Evolutionary conservation across 2,329 filamentous ascomycete species (phyloP).

Genomic region (Fusarium metavorans): DNA sequence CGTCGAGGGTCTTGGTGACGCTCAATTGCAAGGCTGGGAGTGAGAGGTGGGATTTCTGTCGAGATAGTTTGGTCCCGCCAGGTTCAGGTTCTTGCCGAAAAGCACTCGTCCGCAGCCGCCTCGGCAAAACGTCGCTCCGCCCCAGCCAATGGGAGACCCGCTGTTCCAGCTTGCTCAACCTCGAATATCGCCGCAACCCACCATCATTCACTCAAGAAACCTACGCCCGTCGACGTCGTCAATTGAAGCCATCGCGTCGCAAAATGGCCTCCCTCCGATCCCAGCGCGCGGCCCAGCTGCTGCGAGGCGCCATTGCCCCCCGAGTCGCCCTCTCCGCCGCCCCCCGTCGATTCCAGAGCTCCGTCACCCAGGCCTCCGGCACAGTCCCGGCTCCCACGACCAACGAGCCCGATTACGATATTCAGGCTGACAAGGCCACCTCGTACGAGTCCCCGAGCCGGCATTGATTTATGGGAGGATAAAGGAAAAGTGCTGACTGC

Average conservation of each 20-base stretch:
- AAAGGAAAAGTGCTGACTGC: conserved; percentile 33
- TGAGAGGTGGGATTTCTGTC: conserved; percentile 44
- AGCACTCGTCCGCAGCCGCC: conserved; percentile 56
- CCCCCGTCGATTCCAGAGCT: conserved; percentile 68
- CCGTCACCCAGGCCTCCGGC: conserved; percentile 57
- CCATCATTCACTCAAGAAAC: conserved; percentile 40
- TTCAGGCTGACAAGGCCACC: conserved; percentile 86
- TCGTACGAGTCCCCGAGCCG: conserved; percentile 69
- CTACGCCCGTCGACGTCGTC: conserved; percentile 24
- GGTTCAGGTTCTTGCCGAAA: conserved; percentile 56
- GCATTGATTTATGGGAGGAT: conserved; percentile 7
- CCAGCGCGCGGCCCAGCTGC: conserved; percentile 63
- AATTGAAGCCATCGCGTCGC: conserved; percentile 45
- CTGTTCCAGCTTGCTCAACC: conserved; percentile 46
- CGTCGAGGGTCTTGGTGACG: conserved; percentile 48
- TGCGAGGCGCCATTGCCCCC: conserved; percentile 59
- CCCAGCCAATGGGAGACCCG: conserved; percentile 55
- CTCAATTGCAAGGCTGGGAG: conserved; percentile 50
- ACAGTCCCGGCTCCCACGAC: conserved; percentile 55
- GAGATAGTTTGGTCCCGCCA: conserved; percentile 43
- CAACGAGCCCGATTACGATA: conserved; percentile 85
- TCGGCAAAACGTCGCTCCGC: conserved; percentile 59
- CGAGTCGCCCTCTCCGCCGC: conserved; percentile 55
- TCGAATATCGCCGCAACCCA: conserved; percentile 47
- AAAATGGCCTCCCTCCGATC: conserved; percentile 77